Evolutionary conservation across 179 eudicot genomes (phyloP).

Genomic region (Beta lomatogona): DNA sequence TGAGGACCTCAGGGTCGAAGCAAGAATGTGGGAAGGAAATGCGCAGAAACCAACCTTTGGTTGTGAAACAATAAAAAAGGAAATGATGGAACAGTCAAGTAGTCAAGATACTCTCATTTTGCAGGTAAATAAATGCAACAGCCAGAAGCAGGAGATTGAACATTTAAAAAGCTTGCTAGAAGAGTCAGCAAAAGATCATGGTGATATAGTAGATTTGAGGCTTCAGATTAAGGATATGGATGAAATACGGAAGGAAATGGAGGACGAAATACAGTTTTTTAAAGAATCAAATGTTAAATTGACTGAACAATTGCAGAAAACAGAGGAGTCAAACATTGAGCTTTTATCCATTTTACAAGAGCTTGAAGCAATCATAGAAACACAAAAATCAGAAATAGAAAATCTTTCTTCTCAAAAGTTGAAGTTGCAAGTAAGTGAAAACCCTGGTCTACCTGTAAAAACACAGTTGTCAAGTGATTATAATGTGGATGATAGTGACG

Average conservation of each 20-base stretch:
- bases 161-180: conserved; percentile 46
- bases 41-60: conserved; percentile 66
- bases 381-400: conserved; percentile 75
- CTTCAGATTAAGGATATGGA: conserved; percentile 42
- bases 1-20: conserved; percentile 70
- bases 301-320: conserved; percentile 64
- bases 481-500: background rate
- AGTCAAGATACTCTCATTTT: conserved; percentile 51
- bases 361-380: conserved; percentile 76
- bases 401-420: conserved; percentile 50
- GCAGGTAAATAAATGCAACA: conserved; percentile 63
- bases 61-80: conserved; percentile 57
- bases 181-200: conserved; percentile 38
- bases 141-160: conserved; percentile 61
- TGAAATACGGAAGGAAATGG: conserved; percentile 59
- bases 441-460: background rate
- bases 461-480: background rate
- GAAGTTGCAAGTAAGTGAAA: conserved; percentile 36
- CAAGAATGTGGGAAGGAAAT: conserved; percentile 84
- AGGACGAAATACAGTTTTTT: conserved; percentile 63
- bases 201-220: conserved; percentile 35
- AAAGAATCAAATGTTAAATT: conserved; percentile 59
- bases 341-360: conserved; percentile 85
- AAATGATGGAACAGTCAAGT: conserved; percentile 56
- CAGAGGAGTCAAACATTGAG: conserved; percentile 86